Evolutionary conservation across 306 rosid genomes (phyloP), one percentile per base, ranked within the genome.

Genomic region (Trifolium subterraneum): DNA sequence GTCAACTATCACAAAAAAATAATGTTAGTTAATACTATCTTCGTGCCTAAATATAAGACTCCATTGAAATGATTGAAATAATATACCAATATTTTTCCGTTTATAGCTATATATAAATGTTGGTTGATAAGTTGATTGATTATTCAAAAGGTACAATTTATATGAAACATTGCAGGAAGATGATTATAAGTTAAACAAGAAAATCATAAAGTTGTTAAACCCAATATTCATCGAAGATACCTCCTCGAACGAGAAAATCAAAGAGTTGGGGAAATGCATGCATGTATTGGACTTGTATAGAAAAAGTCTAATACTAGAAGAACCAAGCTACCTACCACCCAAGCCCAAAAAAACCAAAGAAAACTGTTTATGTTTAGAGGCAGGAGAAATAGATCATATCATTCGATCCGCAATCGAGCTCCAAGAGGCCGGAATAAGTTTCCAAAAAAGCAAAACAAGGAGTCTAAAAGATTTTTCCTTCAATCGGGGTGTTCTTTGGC

Each of bases 401-500:
- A 77, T 76, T 6, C 73, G 84, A 9, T 81, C 83, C 0, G 93
- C 86, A 16, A 61, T 64, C 7, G 80, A 66, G 68, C 90, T 88
- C 15, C 61, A 63, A 1, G 89, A 86, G 4, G 85, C 82, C 0
- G 85, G 90, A 23, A 73, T 88, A 11, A 7, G 42, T 7, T 86
- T 88, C 82, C 15, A 4, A 64, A 36, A 4, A 14, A 79, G 82
- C 59, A 4, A 2, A 7, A 79, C 33, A 0, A 7, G 13, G 0
- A 85, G 83, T 78, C 83, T 87, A n/a, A 39, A 10, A 3, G 89
- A 83, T 13, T 68, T 85, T n/a, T 62, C 78, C 4, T 85, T 89
- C 71, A n/a, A 35, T 0, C 0, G 50, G 0, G 85, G 89, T 2
- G 47, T 69, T 8, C 72, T 85, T 0, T 16, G 59, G 36, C 84